Evolutionary conservation across 1,284 basidiomycete species (phyloP).

Genomic region (Apiotrichum porosum): DNA sequence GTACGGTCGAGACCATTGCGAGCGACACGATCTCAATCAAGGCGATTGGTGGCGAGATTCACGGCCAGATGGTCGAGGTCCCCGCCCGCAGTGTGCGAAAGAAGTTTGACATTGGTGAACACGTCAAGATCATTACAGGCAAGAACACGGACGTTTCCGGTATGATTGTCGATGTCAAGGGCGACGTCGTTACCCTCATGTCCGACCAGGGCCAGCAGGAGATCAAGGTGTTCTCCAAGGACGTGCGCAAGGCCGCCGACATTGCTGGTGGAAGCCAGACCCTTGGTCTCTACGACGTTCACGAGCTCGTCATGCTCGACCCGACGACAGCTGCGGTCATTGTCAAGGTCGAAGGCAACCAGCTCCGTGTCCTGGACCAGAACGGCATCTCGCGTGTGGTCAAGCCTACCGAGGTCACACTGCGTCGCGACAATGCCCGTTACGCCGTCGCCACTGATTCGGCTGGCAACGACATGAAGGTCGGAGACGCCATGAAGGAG

Average conservation of each 20-base stretch:
- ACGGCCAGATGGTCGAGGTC: conserved; percentile 70
- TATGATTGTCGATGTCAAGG: conserved; percentile 85
- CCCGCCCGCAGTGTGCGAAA: conserved; percentile 87
- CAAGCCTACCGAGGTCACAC: conserved; percentile 91
- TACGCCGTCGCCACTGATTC: conserved; percentile 85
- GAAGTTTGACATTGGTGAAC: conserved; percentile 92
- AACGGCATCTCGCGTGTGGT: conserved; percentile 82
- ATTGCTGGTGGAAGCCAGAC: conserved; percentile 65
- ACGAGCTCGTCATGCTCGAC: conserved; percentile 94
- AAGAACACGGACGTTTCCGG: conserved; percentile 94
- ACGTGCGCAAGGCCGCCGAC: conserved; percentile 94
- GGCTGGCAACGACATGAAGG: conserved; percentile 65
- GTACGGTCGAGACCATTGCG: conserved; percentile 82
- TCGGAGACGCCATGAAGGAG: conserved; percentile 93
- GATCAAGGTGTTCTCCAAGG: conserved; percentile 96
- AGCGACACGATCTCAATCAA: conserved; percentile 83
- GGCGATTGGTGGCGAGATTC: conserved; percentile 56
- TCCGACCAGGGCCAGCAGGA: conserved; percentile 97
- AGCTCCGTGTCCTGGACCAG: conserved; percentile 93
- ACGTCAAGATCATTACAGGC: conserved; percentile 96
- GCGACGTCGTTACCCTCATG: conserved; percentile 89
- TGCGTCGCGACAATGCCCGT: conserved; percentile 71
- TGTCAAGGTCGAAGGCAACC: conserved; percentile 92
- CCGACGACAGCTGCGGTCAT: conserved; percentile 92
- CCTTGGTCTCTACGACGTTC: conserved; percentile 81